phyloP scores from a whole-genome alignment of 2,329 filamentous ascomycete species.

The Aspergillus sp. region DNA sequence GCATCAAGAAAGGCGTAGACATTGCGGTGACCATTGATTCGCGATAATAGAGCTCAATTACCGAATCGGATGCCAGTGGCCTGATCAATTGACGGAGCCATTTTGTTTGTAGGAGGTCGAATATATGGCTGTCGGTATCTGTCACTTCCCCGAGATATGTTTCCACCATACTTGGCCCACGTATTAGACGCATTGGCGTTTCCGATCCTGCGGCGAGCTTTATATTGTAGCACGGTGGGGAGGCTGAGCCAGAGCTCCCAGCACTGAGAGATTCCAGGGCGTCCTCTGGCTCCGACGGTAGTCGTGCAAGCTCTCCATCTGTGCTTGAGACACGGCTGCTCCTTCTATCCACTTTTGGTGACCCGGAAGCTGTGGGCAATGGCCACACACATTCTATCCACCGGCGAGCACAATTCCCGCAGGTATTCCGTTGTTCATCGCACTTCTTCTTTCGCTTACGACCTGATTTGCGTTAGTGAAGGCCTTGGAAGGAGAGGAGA shows the following conservation, averaged over 20 bases:
- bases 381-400: constrained; percentile 19
- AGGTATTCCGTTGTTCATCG: constrained; percentile 18
- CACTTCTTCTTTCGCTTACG: constrained; percentile 27
- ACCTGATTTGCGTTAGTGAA: constrained; percentile 11
- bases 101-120: constrained; percentile 20
- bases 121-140: constrained; percentile 12
- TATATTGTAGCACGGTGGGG: background rate
- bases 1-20: constrained; percentile 19
- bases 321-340: background rate
- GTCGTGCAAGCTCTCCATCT: too few species aligned
- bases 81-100: constrained; percentile 24
- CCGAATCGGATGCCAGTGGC: constrained; percentile 11
- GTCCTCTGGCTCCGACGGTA: too few species aligned
- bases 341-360: too few species aligned
- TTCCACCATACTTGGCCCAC: background rate
- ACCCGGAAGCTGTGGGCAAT: background rate
- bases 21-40: constrained; percentile 16
- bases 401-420: constrained; percentile 19
- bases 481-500: too few species aligned
- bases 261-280: too few species aligned
- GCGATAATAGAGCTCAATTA: constrained; percentile 10
- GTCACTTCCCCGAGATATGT: background rate
- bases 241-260: too few species aligned
- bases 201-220: background rate
- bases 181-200: background rate